Conservation (phyloP, 306 rosid species). For the Echinosophora koreensis region DNA sequence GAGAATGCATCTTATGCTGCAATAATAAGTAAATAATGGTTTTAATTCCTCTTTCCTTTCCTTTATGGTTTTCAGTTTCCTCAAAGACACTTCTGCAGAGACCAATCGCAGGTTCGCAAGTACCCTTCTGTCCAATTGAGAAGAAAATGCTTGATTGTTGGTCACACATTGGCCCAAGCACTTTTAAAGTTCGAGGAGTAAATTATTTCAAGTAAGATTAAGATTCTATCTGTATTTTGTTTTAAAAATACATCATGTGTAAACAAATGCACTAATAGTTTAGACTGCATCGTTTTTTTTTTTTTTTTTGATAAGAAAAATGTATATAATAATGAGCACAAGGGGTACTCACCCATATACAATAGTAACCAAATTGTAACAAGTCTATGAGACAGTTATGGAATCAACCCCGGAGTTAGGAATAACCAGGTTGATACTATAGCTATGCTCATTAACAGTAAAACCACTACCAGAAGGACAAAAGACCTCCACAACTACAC, state of each 20-base stretch:
- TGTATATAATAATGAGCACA: too few relatives aligned
- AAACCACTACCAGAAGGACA: too few relatives aligned
- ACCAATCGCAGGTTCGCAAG: slow-evolving; percentile 94
- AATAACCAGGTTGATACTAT: too few relatives aligned
- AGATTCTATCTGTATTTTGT: slow-evolving; percentile 23
- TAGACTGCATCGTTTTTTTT: background rate
- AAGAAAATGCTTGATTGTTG: slow-evolving; percentile 93
- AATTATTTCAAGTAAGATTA: slow-evolving; percentile 83
- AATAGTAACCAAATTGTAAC: too few relatives aligned
- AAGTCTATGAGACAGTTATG: too few relatives aligned
- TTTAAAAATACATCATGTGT: slow-evolving; percentile 28
- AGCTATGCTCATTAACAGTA: too few relatives aligned
- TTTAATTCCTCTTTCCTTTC: slow-evolving; percentile 29
- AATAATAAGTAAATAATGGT: slow-evolving; percentile 3
- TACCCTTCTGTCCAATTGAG: slow-evolving; percentile 86
- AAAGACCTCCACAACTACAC: too few relatives aligned
- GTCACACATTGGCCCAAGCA: slow-evolving; percentile 85
- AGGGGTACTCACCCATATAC: too few relatives aligned
- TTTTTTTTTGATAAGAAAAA: background rate
- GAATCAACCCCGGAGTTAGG: too few relatives aligned
- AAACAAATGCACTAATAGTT: slow-evolving; percentile 12
- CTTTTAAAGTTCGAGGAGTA: slow-evolving; percentile 83
- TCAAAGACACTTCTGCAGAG: slow-evolving; percentile 82
- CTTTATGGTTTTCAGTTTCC: slow-evolving; percentile 73
- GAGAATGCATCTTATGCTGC: slow-evolving; percentile 9